Base-by-base conservation (phyloP, 208 protist genomes). In the Blechomonas ayalai region DNA sequence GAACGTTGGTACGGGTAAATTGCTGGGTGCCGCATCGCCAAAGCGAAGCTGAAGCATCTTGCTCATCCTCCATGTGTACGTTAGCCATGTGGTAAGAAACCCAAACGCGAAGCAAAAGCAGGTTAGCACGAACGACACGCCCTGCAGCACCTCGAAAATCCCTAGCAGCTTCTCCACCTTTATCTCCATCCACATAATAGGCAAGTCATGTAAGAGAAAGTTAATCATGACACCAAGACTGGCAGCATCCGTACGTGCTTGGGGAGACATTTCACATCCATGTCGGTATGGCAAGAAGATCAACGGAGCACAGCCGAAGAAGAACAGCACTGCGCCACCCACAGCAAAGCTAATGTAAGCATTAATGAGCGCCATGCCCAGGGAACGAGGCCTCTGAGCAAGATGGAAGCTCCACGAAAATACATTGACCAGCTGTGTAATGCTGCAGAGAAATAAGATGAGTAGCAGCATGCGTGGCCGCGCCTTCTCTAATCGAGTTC, bases 21-120 rank as follows among this genome's bases (percentile, higher is more conserved):
- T 42, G 22, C 47, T 31, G 9, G 47, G 36, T 2, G 61, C 64
- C 7, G 57, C 65, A 5, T 43, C 49, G 34, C 73, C 67, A 39
- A 61, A 90, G 23, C 59, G 66, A 4, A 79, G 63, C 39, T 93
- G 80, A 28, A 93, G 48, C 8, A 62, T 28, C 43, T 82, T 88
- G 52, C 76, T 84, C 38, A 85, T 26, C 45, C 72, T 73, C 82
- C 85, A 90, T 18, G 67, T 73, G 61, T 93, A 93, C 9, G 45
- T 38, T 0, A 89, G 38, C 85, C 81, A 93, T 9, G 65, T 63
- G 2, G 59, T 73, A 27, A 80, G 52, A 49, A 93, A 86, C 22
- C 85, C 64, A 37, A 93, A 59, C 19, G 64, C 60, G 34, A 89
- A 89, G 49, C 63, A 73, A 1, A 87, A 27, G 22, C 73, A 53